These are phyloP conservation scores for Colletotrichum eleusines DNA, from an alignment of 2,329 filamentous ascomycete species.

Conservation along the genomic window DNA sequence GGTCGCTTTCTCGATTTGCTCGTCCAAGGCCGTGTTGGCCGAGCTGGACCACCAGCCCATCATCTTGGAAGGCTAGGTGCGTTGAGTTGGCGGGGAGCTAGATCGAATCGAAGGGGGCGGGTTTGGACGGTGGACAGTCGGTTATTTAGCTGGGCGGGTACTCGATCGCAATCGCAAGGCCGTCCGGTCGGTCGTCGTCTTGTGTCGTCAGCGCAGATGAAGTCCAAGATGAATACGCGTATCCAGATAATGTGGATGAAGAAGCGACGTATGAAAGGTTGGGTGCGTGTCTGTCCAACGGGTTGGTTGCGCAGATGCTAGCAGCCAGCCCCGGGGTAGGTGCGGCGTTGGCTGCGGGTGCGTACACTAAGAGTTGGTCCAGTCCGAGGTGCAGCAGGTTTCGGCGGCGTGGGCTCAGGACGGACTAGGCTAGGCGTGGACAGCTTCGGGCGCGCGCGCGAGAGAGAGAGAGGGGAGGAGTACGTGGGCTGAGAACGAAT, in stretches of 20 bases:
- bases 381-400: slow-evolving; percentile 36
- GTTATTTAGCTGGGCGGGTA: slow-evolving; percentile 8
- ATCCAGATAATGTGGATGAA: slow-evolving; percentile 26
- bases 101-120: slow-evolving; percentile 22
- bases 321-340: slow-evolving; percentile 26
- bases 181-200: background rate
- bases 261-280: slow-evolving; percentile 26
- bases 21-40: slow-evolving; percentile 90
- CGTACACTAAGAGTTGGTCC: slow-evolving; percentile 21
- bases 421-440: slow-evolving; percentile 5
- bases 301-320: slow-evolving; percentile 26
- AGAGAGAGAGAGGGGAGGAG: slow-evolving; percentile 2
- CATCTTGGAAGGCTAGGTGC: slow-evolving; percentile 57
- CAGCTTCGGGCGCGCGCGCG: slow-evolving; percentile 7
- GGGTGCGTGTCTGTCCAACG: slow-evolving; percentile 18
- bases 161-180: slow-evolving; percentile 12
- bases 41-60: slow-evolving; percentile 99
- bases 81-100: slow-evolving; percentile 28
- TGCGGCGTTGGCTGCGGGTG: slow-evolving; percentile 18
- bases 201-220: slow-evolving; percentile 12
- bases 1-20: slow-evolving; percentile 96
- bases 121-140: slow-evolving; percentile 16
- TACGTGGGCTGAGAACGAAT: slow-evolving; percentile 40
- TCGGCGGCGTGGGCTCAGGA: slow-evolving; percentile 17
- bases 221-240: slow-evolving; percentile 28